A percentile compares a stretch with the other conserved stretches of the same genome.
phyloP scores from a whole-genome alignment of 208 protist genomes.

The Angomonas ambiguus region DNA sequence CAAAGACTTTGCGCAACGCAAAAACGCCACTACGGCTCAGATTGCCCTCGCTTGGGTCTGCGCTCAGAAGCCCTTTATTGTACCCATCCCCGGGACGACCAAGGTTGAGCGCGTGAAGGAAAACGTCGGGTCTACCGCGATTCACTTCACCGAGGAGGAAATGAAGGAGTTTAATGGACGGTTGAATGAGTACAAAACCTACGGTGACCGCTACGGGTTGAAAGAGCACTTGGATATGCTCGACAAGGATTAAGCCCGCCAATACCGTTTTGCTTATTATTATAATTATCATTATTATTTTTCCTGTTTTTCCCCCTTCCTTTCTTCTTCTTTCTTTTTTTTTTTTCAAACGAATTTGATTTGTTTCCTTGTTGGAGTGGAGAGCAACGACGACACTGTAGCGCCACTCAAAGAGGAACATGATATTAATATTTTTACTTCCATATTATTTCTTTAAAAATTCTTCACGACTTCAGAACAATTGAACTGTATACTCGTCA shows the following conservation, averaged over 20 bases:
- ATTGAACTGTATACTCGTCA: neutral
- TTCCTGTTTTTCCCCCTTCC: neutral
- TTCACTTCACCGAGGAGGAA: constrained; percentile 18
- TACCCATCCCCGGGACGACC: constrained; percentile 28
- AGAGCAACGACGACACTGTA: neutral
- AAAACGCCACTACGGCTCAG: constrained; percentile 20
- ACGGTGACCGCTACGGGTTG: constrained; percentile 18
- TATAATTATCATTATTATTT: neutral
- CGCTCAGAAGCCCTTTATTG: constrained; percentile 25
- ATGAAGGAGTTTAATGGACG: constrained; percentile 18
- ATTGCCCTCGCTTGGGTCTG: constrained; percentile 30
- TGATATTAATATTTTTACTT: constrained; percentile 7
- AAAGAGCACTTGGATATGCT: constrained; percentile 7
- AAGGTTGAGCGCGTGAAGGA: constrained; percentile 20
- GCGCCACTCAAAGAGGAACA: neutral
- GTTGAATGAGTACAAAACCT: constrained; percentile 5
- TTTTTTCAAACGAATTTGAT: too few relatives aligned
- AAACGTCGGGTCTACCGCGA: constrained; percentile 14
- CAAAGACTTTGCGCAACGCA: constrained; percentile 13
- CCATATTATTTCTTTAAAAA: neutral
- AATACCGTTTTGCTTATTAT: too few relatives aligned
- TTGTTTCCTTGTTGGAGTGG: neutral
- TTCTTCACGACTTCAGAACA: neutral
- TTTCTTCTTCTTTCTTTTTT: neutral
- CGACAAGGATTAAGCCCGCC: constrained; percentile 13